Conservation (phyloP, 228 moss, liverwort and hornwort genomes). For the Sphagnum magellanicum region DNA sequence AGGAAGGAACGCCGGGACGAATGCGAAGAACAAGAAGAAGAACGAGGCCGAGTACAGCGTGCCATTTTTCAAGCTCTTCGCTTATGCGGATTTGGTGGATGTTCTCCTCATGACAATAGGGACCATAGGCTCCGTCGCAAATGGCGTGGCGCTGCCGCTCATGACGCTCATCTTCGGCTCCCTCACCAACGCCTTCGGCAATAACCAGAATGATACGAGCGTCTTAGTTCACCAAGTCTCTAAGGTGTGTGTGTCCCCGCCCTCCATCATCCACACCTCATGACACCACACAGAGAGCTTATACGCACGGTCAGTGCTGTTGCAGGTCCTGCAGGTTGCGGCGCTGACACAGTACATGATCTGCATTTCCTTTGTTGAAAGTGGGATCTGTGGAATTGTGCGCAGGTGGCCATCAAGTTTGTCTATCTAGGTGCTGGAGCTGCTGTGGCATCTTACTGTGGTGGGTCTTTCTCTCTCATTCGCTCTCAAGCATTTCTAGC, state of each 20-base stretch:
- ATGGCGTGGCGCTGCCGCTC: slow-evolving; percentile 38
- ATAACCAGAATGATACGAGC: slow-evolving; percentile 19
- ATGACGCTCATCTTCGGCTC: slow-evolving; percentile 49
- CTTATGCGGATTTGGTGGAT: slow-evolving; percentile 44
- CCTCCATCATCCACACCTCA: too few relatives aligned
- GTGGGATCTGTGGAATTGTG: too few relatives aligned
- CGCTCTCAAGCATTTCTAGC: too few relatives aligned
- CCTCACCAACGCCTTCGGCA: slow-evolving; percentile 40
- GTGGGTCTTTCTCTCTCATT: slow-evolving; percentile 19
- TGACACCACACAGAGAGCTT: too few relatives aligned
- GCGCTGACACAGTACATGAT: too few relatives aligned
- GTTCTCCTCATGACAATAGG: slow-evolving; percentile 41
- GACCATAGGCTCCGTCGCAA: slow-evolving; percentile 29
- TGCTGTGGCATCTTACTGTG: slow-evolving; percentile 57
- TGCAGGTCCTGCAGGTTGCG: too few relatives aligned
- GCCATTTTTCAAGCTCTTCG: slow-evolving; percentile 30
- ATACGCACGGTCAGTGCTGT: too few relatives aligned
- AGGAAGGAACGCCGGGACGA: not conserved
- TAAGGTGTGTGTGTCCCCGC: slow-evolving; percentile 13
- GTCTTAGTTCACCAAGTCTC: slow-evolving; percentile 30
- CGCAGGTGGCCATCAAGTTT: slow-evolving; percentile 72
- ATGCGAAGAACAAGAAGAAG: slow-evolving; percentile 7
- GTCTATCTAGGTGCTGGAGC: slow-evolving; percentile 51
- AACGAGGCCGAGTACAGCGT: slow-evolving; percentile 20
- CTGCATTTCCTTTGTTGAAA: too few relatives aligned